These are phyloP conservation scores for Plectranthus barbatus DNA, from an alignment of 257 asterid species.

Conservation along the genomic window DNA sequence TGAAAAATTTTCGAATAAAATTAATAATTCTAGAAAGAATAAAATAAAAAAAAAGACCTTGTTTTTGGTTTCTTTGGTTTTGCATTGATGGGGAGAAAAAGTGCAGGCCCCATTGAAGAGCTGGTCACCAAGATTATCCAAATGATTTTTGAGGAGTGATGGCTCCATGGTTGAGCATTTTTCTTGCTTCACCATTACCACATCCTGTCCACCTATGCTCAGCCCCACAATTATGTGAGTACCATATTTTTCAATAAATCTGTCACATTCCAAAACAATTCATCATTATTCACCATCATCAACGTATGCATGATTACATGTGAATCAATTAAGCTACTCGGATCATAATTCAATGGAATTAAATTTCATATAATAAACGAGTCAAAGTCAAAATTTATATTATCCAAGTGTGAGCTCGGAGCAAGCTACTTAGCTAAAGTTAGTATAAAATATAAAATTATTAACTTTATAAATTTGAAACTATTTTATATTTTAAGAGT, in stretches of 20 bases:
- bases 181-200: slow-evolving; percentile 69
- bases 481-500: too few species aligned
- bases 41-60: slow-evolving; percentile 30
- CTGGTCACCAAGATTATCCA: slow-evolving; percentile 79
- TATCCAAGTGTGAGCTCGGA: too few species aligned
- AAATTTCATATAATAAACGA: too few species aligned
- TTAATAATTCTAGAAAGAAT: too few species aligned
- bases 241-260: slow-evolving; percentile 90
- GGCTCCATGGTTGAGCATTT: slow-evolving; percentile 58
- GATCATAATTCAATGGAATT: too few species aligned
- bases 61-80: slow-evolving; percentile 27
- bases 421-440: too few species aligned
- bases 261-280: slow-evolving; percentile 29
- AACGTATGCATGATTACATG: too few species aligned
- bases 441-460: too few species aligned
- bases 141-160: slow-evolving; percentile 62
- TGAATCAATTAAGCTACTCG: too few species aligned
- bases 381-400: too few species aligned
- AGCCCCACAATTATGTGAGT: slow-evolving; percentile 90
- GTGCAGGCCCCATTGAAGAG: slow-evolving; percentile 63
- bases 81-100: slow-evolving; percentile 46
- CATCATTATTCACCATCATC: neutral
- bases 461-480: too few species aligned
- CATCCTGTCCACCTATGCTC: slow-evolving; percentile 87
- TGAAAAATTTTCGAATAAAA: too few species aligned